Percentiles rank a stretch among this genome's conserved stretches.
Evolutionary conservation across 805 yeast species (phyloP).

Genomic region (Metschnikowia dekortorum): DNA sequence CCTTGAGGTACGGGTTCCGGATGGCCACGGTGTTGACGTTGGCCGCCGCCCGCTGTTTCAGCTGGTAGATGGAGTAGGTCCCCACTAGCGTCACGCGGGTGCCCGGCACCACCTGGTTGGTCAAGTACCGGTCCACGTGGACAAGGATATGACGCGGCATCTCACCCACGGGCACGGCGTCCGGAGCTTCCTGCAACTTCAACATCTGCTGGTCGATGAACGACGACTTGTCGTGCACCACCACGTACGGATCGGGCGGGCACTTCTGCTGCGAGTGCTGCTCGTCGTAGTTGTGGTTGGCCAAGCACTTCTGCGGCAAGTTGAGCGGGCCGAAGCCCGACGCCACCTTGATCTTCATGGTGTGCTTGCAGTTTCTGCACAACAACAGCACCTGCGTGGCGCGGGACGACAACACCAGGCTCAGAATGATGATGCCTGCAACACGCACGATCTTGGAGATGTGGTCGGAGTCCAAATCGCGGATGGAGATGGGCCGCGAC

Average conservation of each 20-base stretch:
- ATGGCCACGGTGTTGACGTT: slow-evolving; percentile 68
- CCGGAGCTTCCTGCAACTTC: slow-evolving; percentile 96
- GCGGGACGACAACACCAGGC: slow-evolving; percentile 82
- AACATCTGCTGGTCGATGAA: slow-evolving; percentile 93
- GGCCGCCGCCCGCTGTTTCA: slow-evolving; percentile 45
- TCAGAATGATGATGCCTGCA: slow-evolving; percentile 89
- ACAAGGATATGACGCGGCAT: slow-evolving; percentile 91
- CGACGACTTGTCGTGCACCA: slow-evolving; percentile 89
- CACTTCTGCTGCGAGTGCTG: slow-evolving; percentile 53
- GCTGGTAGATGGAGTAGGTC: slow-evolving; percentile 83
- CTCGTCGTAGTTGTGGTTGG: slow-evolving; percentile 37
- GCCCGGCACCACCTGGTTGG: slow-evolving; percentile 92
- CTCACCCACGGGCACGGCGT: slow-evolving; percentile 98
- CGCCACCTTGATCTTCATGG: slow-evolving; percentile 56
- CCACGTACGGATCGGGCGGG: slow-evolving; percentile 88
- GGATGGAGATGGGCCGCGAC: slow-evolving; percentile 65
- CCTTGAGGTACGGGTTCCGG: slow-evolving; percentile 85
- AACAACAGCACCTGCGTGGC: slow-evolving; percentile 80
- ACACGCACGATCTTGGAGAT: slow-evolving; percentile 86
- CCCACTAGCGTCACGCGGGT: slow-evolving; percentile 90
- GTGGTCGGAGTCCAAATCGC: slow-evolving; percentile 81
- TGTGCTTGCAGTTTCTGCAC: slow-evolving; percentile 85
- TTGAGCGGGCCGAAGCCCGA: slow-evolving; percentile 69
- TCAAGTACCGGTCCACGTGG: slow-evolving; percentile 83
- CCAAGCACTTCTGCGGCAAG: slow-evolving; percentile 64